Conservation (phyloP, 208 protist species). For the Leishmania guyanensis region DNA sequence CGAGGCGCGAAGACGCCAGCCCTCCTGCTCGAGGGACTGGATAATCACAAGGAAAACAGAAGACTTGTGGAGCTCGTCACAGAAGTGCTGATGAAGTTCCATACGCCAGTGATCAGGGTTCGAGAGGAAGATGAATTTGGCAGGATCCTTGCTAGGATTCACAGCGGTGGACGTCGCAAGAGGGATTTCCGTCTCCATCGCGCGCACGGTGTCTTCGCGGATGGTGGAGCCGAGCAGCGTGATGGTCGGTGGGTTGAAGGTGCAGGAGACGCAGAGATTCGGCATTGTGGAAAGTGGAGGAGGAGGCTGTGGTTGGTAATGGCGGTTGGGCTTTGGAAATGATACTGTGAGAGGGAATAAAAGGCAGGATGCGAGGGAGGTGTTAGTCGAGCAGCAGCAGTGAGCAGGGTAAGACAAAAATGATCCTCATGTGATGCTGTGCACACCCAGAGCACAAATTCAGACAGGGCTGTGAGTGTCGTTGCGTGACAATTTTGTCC, state of each 20-base stretch:
- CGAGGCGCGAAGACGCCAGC: constrained; percentile 84
- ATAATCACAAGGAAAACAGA: constrained; percentile 79
- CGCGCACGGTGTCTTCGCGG: constrained; percentile 86
- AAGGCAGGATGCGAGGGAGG: not conserved
- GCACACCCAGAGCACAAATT: not conserved
- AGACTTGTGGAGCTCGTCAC: constrained; percentile 89
- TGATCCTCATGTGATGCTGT: not conserved
- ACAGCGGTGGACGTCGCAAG: constrained; percentile 69
- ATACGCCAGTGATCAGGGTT: constrained; percentile 90
- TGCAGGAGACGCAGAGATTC: constrained; percentile 90
- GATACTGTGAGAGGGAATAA: not conserved
- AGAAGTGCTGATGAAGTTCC: constrained; percentile 91
- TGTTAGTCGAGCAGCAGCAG: not conserved
- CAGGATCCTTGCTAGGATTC: constrained; percentile 69
- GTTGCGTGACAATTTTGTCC: not conserved
- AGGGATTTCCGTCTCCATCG: constrained; percentile 79
- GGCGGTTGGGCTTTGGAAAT: not conserved
- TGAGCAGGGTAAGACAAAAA: not conserved
- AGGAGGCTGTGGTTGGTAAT: not conserved
- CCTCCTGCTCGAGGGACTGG: constrained; percentile 79
- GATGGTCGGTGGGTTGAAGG: constrained; percentile 91
- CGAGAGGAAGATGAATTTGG: constrained; percentile 75
- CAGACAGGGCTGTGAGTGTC: not conserved
- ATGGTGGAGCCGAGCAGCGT: constrained; percentile 84
- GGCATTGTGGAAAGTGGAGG: constrained; percentile 58